Evolutionary conservation across 1,139 yeast species (phyloP).

Genomic region (Scheffersomyces lignicola): DNA sequence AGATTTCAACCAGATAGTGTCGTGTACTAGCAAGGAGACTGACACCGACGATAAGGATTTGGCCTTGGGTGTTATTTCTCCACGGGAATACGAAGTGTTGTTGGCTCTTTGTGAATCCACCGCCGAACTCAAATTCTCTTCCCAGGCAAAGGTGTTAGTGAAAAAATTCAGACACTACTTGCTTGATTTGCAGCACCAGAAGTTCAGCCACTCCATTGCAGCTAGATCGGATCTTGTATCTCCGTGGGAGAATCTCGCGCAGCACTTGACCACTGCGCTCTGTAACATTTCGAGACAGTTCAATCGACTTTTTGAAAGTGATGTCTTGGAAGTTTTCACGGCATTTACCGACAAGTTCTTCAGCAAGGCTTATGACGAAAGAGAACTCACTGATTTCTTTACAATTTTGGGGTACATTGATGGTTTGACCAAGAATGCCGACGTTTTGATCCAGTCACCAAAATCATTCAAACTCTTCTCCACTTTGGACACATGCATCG

Average conservation of each 20-base stretch:
- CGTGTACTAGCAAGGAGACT: slow-evolving; percentile 18
- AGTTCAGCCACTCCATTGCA: slow-evolving; percentile 25
- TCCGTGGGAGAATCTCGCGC: slow-evolving; percentile 41
- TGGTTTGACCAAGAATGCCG: slow-evolving; percentile 38
- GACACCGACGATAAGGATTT: slow-evolving; percentile 10
- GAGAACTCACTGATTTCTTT: slow-evolving; percentile 39
- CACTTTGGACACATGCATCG: slow-evolving; percentile 39
- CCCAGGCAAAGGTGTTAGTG: slow-evolving; percentile 54
- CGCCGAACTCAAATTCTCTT: slow-evolving; percentile 34
- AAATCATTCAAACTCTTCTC: slow-evolving; percentile 33
- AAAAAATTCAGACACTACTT: slow-evolving; percentile 59
- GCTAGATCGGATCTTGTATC: slow-evolving; percentile 25
- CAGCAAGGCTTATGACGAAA: slow-evolving; percentile 15
- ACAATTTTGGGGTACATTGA: slow-evolving; percentile 47
- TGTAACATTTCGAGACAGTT: slow-evolving; percentile 36
- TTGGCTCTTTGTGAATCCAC: slow-evolving; percentile 65
- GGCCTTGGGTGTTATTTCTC: slow-evolving; percentile 41
- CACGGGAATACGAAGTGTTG: slow-evolving; percentile 70
- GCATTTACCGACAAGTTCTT: slow-evolving; percentile 27
- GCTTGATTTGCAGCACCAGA: slow-evolving; percentile 57
- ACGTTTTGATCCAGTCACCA: slow-evolving; percentile 29
- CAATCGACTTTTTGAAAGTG: slow-evolving; percentile 23
- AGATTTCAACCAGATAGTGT: slow-evolving; percentile 26
- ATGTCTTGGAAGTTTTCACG: slow-evolving; percentile 31
- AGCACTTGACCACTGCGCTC: slow-evolving; percentile 38